Conservation (phyloP, 2,329 filamentous ascomycete genomes). For the Fusarium verrucosum region DNA sequence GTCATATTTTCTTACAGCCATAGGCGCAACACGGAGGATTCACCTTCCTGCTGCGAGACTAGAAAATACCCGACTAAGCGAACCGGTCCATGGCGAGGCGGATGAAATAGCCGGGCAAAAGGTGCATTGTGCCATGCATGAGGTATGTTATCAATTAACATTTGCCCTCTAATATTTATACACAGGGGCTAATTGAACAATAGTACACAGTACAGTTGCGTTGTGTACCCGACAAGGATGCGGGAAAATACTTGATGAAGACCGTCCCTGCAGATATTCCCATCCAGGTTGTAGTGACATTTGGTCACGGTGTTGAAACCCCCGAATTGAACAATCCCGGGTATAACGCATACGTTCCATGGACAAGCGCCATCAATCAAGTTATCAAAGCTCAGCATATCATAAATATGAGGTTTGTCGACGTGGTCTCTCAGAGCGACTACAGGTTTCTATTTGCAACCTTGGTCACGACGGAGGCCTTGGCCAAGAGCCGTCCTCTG, state of each 20-base stretch:
- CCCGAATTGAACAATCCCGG: fast-evolving
- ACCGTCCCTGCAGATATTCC: neutral
- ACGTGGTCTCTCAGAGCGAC: neutral
- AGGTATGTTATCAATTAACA: neutral
- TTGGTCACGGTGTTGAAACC: neutral
- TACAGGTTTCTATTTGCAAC: neutral
- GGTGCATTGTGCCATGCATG: neutral
- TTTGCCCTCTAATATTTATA: neutral
- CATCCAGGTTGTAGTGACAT: neutral
- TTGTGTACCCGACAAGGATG: too few species aligned
- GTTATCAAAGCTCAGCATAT: neutral
- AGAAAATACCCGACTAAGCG: fast-evolving
- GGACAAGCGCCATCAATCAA: neutral
- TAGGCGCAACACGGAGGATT: neutral
- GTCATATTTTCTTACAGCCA: neutral
- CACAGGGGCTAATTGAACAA: neutral
- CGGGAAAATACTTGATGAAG: too few species aligned
- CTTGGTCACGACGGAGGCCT: neutral
- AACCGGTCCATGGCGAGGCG: too few species aligned
- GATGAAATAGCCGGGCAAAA: fast-evolving
- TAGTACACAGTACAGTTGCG: neutral
- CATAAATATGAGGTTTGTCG: neutral
- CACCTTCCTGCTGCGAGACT: neutral
- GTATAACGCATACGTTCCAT: fast-evolving
- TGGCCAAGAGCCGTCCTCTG: neutral